Percentiles rank a stretch among this genome's conserved stretches.
These are phyloP conservation scores for Chytriomyces confervae DNA, from an alignment of 192 early-diverging fungal species.

Conservation along the genomic window DNA sequence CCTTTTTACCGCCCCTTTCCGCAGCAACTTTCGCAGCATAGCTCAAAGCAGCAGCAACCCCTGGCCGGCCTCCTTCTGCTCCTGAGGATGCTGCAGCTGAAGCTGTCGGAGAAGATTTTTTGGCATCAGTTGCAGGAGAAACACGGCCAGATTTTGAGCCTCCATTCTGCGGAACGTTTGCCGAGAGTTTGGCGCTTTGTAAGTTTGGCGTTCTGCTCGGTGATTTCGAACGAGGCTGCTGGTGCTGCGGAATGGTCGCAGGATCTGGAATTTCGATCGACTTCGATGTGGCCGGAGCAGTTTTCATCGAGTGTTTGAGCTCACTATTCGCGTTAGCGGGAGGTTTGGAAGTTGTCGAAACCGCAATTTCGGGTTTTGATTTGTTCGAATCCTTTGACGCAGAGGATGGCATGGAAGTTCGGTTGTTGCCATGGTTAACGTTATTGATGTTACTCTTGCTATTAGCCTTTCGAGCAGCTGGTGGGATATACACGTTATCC, in stretches of 20 bases:
- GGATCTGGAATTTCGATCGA: constrained; percentile 18
- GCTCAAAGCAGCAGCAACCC: no score
- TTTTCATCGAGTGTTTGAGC: constrained; percentile 7
- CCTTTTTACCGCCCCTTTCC: no score
- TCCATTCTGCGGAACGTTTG: background rate
- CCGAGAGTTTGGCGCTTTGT: no score
- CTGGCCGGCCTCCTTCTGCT: no score
- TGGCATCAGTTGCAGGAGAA: constrained; percentile 12
- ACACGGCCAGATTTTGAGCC: background rate
- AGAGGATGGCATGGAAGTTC: background rate
- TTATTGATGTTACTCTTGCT: background rate
- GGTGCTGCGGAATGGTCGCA: background rate
- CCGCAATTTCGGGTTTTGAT: constrained; percentile 13
- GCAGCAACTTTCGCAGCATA: no score
- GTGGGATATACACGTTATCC: constrained; percentile 74
- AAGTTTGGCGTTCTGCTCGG: constrained; percentile 14
- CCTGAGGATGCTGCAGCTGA: no score
- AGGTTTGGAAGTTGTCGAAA: background rate
- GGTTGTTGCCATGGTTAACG: background rate
- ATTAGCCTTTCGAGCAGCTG: constrained; percentile 57
- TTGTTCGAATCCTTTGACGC: background rate
- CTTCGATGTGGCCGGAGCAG: constrained; percentile 23
- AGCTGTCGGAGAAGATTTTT: background rate
- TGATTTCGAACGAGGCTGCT: constrained; percentile 33
- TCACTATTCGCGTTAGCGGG: constrained; percentile 14